Evolutionary conservation across 2,329 filamentous ascomycete species (phyloP), one percentile per base, ranked within the genome.

Genomic region (Moelleriella libera): DNA sequence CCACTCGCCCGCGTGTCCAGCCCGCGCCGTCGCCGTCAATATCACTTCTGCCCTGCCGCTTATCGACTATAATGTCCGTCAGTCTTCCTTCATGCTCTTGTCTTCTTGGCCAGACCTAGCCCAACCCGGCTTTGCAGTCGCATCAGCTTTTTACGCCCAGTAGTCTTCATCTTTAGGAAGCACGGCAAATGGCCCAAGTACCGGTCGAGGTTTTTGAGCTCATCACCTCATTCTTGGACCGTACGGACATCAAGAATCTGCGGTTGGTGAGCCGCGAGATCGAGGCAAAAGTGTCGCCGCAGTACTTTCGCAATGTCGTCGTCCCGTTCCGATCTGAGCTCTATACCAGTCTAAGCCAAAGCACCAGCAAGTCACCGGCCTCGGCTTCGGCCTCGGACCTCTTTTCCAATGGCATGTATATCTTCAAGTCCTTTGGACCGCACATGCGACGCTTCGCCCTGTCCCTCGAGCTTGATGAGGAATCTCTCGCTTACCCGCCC

Each of bases 291-390:
- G 68, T 81, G 2, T 79, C 78, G 0, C 66, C 69, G 40, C 65
- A 70, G 41, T 70, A 82, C 43, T 85, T 83, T 58, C 68, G 70
- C 48, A 78, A 76, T 43, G 75, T 82, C 7, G 78, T 84, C 5
- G 75, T 82, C 2, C 77, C 78, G 1, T 85, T 85, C 63, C 76
- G 74, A 41, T 72, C 76, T 1, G 75, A 82, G 53, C 74, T 85
- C 29, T 82, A 78, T 57, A 72, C 71, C 43, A 55, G 46, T 55
- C 45, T 60, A 14, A 50, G 44, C 30, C 50, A 49, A 41, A 55
- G 57, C 39, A 51, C 56, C 14, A 50, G 54, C 34, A 54, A 52
- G 6, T n/a, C 30, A 14, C 14, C 47, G n/a, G 44, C 28, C 29
- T 40, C 57, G 9, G 14, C 29, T 30, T 28, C 47, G 14, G 43